These are phyloP conservation scores for Fistulifera pelliculosa DNA, from an alignment of 108 stramenopile genomes.

Conservation along the genomic window DNA sequence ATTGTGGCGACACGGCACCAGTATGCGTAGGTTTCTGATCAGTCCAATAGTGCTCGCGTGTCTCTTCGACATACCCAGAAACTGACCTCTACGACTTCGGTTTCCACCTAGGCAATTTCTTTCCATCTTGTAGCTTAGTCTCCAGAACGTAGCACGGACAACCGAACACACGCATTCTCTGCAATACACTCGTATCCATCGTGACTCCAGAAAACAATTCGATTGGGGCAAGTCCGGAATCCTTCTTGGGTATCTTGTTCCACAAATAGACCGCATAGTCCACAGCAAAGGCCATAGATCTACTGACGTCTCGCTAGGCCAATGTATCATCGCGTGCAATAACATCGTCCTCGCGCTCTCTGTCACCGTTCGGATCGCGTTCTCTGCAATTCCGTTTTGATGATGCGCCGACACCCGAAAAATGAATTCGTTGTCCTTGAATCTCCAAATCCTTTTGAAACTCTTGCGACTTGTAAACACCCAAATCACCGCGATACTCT, in stretches of 20 bases:
- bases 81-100: neutral
- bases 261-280: conserved; percentile 30
- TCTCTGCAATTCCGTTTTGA: conserved; percentile 40
- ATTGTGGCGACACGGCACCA: conserved; percentile 31
- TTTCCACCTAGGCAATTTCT: conserved; percentile 31
- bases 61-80: conserved; percentile 24
- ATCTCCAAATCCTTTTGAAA: neutral
- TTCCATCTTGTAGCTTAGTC: conserved; percentile 21
- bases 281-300: conserved; percentile 39
- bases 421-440: conserved; percentile 12
- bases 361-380: conserved; percentile 20
- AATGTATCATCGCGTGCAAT: conserved; percentile 27
- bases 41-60: conserved; percentile 34
- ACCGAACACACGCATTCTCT: conserved; percentile 10
- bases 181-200: neutral
- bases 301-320: conserved; percentile 16
- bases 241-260: conserved; percentile 18
- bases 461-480: conserved; percentile 7
- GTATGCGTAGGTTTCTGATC: conserved; percentile 31
- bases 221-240: conserved; percentile 17
- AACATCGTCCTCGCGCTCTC: conserved; percentile 26
- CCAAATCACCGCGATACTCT: conserved; percentile 23
- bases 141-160: conserved; percentile 14
- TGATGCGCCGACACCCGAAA: conserved; percentile 36
- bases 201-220: conserved; percentile 11